Evolutionary conservation across 768 basidiomycete genomes (phyloP).

Genomic region (Kockovaella imperatae): DNA sequence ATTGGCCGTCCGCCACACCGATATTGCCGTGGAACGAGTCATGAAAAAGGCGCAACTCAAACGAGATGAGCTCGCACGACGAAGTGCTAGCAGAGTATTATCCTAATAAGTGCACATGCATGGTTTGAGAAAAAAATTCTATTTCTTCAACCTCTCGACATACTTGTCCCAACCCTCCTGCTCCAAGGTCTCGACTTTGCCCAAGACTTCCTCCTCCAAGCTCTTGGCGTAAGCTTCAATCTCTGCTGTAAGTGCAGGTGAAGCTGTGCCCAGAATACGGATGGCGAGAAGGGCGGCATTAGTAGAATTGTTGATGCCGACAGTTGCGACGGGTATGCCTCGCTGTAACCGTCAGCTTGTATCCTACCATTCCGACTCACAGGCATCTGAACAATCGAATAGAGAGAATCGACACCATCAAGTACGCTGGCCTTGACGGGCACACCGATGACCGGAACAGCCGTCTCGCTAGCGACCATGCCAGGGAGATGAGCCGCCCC

Average conservation of each 20-base stretch:
- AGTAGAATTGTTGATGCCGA: slow-evolving; percentile 89
- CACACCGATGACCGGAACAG: slow-evolving; percentile 87
- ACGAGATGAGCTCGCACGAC: no score
- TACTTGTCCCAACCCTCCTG: slow-evolving; percentile 83
- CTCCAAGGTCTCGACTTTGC: slow-evolving; percentile 67
- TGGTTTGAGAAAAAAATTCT: no score
- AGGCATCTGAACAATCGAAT: slow-evolving; percentile 99
- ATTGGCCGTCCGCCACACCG: no score
- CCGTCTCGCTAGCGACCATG: slow-evolving; percentile 94
- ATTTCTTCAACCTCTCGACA: slow-evolving; percentile 47
- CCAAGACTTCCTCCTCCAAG: slow-evolving; percentile 67
- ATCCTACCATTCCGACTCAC: slow-evolving; percentile 50
- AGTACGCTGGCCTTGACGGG: slow-evolving; percentile 90
- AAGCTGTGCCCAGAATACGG: slow-evolving; percentile 69
- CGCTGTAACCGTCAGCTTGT: slow-evolving; percentile 54
- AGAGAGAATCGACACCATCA: slow-evolving; percentile 92
- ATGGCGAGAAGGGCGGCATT: slow-evolving; percentile 90
- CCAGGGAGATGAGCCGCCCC: slow-evolving; percentile 96
- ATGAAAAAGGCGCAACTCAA: no score
- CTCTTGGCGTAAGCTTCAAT: slow-evolving; percentile 68
- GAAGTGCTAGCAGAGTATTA: no score
- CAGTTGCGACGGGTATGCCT: slow-evolving; percentile 93
- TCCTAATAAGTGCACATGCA: no score
- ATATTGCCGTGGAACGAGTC: no score
- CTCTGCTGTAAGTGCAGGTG: slow-evolving; percentile 56